A percentile compares a stretch with the other conserved stretches of the same genome.
These are phyloP conservation scores for Uronychia setigera DNA, from an alignment of 73 alveolate genomes.

Conservation along the genomic window DNA sequence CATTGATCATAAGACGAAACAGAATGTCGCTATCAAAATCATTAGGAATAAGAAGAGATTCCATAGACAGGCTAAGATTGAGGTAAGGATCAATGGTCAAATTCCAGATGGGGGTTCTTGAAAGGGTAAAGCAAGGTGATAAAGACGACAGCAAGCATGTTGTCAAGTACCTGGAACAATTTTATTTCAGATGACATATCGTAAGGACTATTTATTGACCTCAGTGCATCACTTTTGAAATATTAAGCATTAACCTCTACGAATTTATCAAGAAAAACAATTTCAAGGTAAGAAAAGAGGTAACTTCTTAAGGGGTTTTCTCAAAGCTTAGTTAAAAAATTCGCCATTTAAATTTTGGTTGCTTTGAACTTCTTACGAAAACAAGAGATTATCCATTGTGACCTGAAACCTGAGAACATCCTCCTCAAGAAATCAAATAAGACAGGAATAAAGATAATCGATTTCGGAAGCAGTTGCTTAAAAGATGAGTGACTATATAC, in stretches of 20 bases:
- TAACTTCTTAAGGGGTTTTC: background rate
- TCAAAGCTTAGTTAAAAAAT: slow-evolving; percentile 40
- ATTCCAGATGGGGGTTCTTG: slow-evolving; percentile 32
- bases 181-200: slow-evolving; percentile 65
- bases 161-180: slow-evolving; percentile 64
- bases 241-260: slow-evolving; percentile 76
- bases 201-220: background rate
- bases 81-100: slow-evolving; percentile 54
- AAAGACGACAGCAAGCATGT: slow-evolving; percentile 63
- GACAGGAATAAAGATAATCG: slow-evolving; percentile 83
- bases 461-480: slow-evolving; percentile 88
- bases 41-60: slow-evolving; percentile 78
- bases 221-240: slow-evolving; percentile 78
- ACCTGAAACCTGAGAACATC: slow-evolving; percentile 92
- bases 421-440: slow-evolving; percentile 66
- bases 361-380: slow-evolving; percentile 70
- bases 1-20: slow-evolving; percentile 71
- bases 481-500: slow-evolving; percentile 66
- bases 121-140: slow-evolving; percentile 40
- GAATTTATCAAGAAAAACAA: slow-evolving; percentile 81
- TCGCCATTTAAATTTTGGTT: slow-evolving; percentile 71
- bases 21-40: slow-evolving; percentile 71
- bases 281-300: slow-evolving; percentile 23
- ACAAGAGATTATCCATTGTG: slow-evolving; percentile 88
- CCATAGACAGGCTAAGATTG: slow-evolving; percentile 74